Conservation (phyloP, 129 eudicot genomes). For the Flaveria ramosissima region DNA sequence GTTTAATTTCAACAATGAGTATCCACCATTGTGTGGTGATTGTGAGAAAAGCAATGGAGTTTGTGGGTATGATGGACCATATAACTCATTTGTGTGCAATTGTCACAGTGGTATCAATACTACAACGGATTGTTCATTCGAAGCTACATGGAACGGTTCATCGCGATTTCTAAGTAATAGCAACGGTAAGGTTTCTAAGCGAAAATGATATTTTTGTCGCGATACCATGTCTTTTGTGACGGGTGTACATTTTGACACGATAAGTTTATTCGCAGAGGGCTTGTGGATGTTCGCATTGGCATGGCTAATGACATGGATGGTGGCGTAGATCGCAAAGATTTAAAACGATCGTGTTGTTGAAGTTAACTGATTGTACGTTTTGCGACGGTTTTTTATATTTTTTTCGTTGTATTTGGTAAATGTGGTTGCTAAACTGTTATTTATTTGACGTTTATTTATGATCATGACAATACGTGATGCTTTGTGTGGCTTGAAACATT, state of each 20-base stretch:
- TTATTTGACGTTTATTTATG: neutral
- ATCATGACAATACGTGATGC: neutral
- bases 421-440: neutral
- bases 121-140: slow-evolving; percentile 61
- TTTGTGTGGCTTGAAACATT: neutral
- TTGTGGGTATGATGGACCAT: slow-evolving; percentile 67
- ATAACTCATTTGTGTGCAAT: slow-evolving; percentile 59
- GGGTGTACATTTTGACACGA: neutral
- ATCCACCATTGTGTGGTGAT: slow-evolving; percentile 57
- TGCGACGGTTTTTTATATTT: neutral
- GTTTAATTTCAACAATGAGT: slow-evolving; percentile 74
- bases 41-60: slow-evolving; percentile 89
- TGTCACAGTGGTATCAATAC: slow-evolving; percentile 71
- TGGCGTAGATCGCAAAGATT: slow-evolving; percentile 7
- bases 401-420: neutral
- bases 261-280: slow-evolving; percentile 29
- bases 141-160: slow-evolving; percentile 56
- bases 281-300: slow-evolving; percentile 20
- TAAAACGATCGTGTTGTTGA: neutral
- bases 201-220: neutral
- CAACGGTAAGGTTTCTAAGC: slow-evolving; percentile 26
- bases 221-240: neutral
- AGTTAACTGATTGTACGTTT: slow-evolving; percentile 6
- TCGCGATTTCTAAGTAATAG: slow-evolving; percentile 33
- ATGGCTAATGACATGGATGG: slow-evolving; percentile 29